Evolutionary conservation across 768 basidiomycete species (phyloP), one percentile per base, ranked within the genome.

Genomic region (Russula foetens): DNA sequence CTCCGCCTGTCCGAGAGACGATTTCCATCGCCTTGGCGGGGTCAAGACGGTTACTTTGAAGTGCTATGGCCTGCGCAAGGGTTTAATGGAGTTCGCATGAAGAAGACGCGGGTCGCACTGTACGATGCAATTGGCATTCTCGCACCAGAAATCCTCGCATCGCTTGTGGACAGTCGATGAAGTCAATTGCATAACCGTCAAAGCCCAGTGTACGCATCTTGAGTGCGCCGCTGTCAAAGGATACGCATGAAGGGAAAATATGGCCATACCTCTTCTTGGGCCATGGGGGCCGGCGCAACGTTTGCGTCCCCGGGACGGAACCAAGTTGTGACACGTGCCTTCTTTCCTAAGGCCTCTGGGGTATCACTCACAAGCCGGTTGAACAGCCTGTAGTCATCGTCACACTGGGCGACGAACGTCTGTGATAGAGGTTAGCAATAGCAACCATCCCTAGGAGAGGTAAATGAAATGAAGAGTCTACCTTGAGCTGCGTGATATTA

Each of bases 331-430:
- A 93, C 77, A 41, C 79, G 78, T 35, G 73, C 78, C 62, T 73
- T 77, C 64, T 77, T 73, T 33, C 82, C 86, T 14, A 80, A 71
- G 6, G 77, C 82, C 48, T 79, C 73, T 0, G 75, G 69, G 1
- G 75, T 75, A 71, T 92, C 90, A 65, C 87, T 88, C 66, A 90
- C 78, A 39, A 83, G 74, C 12, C 73, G 71, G 63, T 90, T 89
- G 46, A 98, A 75, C 2, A 77, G 73, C 60, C 85, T 75, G 53
- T 90, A 90, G 68, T 99, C 96, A 58, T 89, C 86, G 60, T 85
- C 79, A 65, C 84, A 85, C 70, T 93, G 90, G 19, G 85, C 82
- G 7, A 99, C 84, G 71, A 99, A 88, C 0, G 85, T 90, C 94
- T 96, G 33, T 31, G 44, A 28, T 33, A 35, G 23, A 35, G 33